Conservation (phyloP, 768 basidiomycete species). For the Boletus huronensis region DNA sequence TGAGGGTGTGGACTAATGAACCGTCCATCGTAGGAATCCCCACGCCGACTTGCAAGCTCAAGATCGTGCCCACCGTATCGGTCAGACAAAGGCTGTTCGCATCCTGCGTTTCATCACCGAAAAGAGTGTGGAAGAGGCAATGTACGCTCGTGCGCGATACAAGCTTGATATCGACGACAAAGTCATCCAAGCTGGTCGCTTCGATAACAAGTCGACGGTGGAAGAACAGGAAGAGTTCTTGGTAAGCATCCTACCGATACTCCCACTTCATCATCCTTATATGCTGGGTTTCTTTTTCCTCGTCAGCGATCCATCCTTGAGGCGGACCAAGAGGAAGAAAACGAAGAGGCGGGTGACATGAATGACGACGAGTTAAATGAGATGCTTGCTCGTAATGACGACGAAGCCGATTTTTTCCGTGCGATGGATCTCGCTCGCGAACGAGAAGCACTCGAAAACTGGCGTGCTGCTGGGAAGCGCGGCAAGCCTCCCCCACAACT, state of each 20-base stretch:
- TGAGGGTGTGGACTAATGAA: neutral
- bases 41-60: slow-evolving; percentile 99
- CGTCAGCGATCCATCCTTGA: slow-evolving; percentile 82
- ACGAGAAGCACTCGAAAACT: slow-evolving; percentile 55
- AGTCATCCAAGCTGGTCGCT: slow-evolving; percentile 98
- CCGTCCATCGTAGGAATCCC: slow-evolving; percentile 68
- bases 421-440: slow-evolving; percentile 82
- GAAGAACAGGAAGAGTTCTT: slow-evolving; percentile 97
- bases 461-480: slow-evolving; percentile 71
- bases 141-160: slow-evolving; percentile 90
- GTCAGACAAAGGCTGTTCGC: slow-evolving; percentile 96
- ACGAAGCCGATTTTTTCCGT: slow-evolving; percentile 73
- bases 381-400: slow-evolving; percentile 80
- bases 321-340: slow-evolving; percentile 86
- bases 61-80: slow-evolving; percentile 99
- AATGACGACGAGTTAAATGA: slow-evolving; percentile 94
- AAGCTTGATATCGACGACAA: slow-evolving; percentile 99
- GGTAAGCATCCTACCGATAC: slow-evolving; percentile 41
- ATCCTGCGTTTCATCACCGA: slow-evolving; percentile 97
- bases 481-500: slow-evolving; percentile 75
- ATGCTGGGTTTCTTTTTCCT: slow-evolving; percentile 8
- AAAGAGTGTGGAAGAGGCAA: slow-evolving; percentile 97
- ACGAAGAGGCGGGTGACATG: slow-evolving; percentile 88
- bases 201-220: slow-evolving; percentile 97
- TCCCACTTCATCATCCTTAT: neutral